phyloP scores from a whole-genome alignment of 2,329 filamentous ascomycete genomes.

The Colletotrichum musicola region DNA sequence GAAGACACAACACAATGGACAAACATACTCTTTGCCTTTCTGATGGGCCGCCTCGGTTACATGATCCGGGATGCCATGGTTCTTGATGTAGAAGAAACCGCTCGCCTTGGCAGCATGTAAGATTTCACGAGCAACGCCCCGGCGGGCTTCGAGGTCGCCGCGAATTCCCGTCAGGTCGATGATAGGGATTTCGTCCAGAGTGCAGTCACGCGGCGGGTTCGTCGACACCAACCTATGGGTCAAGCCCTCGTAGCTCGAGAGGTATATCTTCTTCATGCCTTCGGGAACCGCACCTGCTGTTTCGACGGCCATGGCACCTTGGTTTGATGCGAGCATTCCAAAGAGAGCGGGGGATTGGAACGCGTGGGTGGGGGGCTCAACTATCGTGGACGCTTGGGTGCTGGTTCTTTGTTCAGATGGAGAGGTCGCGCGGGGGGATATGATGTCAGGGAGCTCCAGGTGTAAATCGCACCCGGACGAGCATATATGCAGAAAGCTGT shows the following conservation, averaged over 20 bases:
- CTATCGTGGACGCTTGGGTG: not conserved
- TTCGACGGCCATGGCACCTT: too few relatives aligned
- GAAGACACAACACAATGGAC: constrained; percentile 21
- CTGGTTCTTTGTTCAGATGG: not conserved
- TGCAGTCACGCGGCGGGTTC: constrained; percentile 53
- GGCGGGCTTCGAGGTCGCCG: constrained; percentile 51
- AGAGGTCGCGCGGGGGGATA: not conserved
- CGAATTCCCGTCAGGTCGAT: constrained; percentile 56
- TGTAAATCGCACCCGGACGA: not conserved
- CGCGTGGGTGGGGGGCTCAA: too few relatives aligned
- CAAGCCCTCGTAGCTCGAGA: constrained; percentile 31
- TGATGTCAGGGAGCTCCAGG: not conserved
- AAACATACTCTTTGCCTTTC: constrained; percentile 43
- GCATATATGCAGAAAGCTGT: too few relatives aligned
- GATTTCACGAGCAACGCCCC: constrained; percentile 53
- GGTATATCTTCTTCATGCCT: constrained; percentile 25
- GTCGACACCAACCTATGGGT: constrained; percentile 31
- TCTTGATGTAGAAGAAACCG: constrained; percentile 62
- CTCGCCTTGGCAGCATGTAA: constrained; percentile 55
- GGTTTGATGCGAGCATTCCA: too few relatives aligned
- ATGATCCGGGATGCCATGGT: constrained; percentile 55
- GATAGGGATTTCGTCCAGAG: constrained; percentile 58
- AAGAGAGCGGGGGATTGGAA: too few relatives aligned
- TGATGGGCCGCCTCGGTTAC: constrained; percentile 42
- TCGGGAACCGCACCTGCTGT: constrained; percentile 5